These are phyloP conservation scores for Cladorrhinum samala DNA, from an alignment of 495 filamentous ascomycete genomes.

Conservation along the genomic window DNA sequence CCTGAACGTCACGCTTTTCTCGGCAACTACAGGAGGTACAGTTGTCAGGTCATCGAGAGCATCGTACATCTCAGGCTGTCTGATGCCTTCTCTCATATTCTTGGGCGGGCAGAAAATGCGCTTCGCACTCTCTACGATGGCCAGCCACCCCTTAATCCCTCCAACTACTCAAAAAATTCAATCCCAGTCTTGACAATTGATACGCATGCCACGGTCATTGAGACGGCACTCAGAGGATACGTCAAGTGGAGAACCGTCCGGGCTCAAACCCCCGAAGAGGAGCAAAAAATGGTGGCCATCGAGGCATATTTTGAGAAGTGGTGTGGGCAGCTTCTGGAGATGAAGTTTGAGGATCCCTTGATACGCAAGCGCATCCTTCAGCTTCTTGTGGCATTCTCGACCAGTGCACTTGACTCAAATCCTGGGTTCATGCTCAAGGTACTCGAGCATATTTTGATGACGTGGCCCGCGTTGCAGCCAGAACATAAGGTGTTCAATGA, in stretches of 20 bases:
- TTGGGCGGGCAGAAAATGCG: slow-evolving; percentile 65
- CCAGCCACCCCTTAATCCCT: slow-evolving; percentile 58
- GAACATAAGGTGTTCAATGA: slow-evolving; percentile 71
- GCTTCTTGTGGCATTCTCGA: slow-evolving; percentile 77
- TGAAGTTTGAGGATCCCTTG: slow-evolving; percentile 81
- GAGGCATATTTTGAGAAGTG: slow-evolving; percentile 70
- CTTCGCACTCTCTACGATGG: slow-evolving; percentile 69
- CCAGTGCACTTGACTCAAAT: slow-evolving; percentile 70
- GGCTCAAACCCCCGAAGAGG: slow-evolving; percentile 52
- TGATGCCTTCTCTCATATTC: slow-evolving; percentile 82
- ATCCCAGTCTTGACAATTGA: slow-evolving; percentile 73
- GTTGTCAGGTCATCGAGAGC: slow-evolving; percentile 72
- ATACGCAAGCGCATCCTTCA: slow-evolving; percentile 80
- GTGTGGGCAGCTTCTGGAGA: slow-evolving; percentile 67
- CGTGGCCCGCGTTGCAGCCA: slow-evolving; percentile 61
- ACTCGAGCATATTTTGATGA: slow-evolving; percentile 83
- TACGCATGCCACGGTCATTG: slow-evolving; percentile 82
- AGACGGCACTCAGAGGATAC: slow-evolving; percentile 87
- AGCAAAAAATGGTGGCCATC: slow-evolving; percentile 55
- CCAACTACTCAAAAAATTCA: slow-evolving; percentile 75
- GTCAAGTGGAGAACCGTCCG: slow-evolving; percentile 63
- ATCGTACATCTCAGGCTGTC: slow-evolving; percentile 72
- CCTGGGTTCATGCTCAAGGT: slow-evolving; percentile 77
- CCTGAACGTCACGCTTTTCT: slow-evolving; percentile 94
- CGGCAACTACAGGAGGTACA: slow-evolving; percentile 93